These are phyloP conservation scores for Mallotus japonicus DNA, from an alignment of 441 rosid genomes.

Conservation along the genomic window DNA sequence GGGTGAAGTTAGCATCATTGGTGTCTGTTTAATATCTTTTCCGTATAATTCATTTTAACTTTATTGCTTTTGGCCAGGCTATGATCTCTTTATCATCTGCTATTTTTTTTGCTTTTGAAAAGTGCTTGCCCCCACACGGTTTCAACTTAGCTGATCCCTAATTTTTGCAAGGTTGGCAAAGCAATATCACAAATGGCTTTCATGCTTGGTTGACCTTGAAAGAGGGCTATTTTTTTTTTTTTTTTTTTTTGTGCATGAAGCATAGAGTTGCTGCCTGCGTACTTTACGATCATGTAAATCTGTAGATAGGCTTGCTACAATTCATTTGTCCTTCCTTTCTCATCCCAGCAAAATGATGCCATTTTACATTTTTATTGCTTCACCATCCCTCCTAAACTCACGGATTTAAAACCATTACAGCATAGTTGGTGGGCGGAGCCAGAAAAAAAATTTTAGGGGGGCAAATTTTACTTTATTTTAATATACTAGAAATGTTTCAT, in stretches of 20 bases:
- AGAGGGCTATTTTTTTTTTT: background rate
- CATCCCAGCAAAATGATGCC: background rate
- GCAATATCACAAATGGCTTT: background rate
- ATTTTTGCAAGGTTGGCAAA: background rate
- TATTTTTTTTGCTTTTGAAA: conserved; percentile 3
- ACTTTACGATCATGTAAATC: background rate
- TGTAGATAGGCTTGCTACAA: background rate
- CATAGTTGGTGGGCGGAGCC: background rate
- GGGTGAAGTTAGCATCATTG: conserved; percentile 5
- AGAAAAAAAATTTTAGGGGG: too few species aligned
- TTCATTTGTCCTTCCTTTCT: background rate
- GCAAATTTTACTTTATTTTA: too few species aligned
- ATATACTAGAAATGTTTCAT: too few species aligned
- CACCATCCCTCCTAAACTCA: background rate
- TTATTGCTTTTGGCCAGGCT: background rate
- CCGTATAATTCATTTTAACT: background rate
- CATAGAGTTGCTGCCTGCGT: background rate
- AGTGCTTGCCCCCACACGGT: background rate
- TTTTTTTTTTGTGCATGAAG: background rate
- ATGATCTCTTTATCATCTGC: background rate
- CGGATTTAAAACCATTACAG: too few species aligned
- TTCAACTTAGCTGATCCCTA: background rate
- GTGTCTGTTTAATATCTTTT: background rate
- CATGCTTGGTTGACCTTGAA: background rate
- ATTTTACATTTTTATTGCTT: background rate